Conservation (phyloP, 164 flowering plant genomes). For the Vitis amurensis region DNA sequence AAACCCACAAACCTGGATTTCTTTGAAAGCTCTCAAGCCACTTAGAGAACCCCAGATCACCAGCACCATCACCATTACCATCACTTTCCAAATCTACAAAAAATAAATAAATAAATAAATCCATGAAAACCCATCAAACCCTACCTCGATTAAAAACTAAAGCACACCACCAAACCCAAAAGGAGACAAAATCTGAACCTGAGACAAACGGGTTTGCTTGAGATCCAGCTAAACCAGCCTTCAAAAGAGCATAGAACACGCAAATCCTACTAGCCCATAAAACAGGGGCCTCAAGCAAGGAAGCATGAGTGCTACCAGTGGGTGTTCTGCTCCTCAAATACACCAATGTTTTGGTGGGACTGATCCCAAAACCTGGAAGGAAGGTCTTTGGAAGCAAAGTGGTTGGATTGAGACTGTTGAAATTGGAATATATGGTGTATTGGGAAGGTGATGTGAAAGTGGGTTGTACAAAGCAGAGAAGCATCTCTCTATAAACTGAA, state of each 20-base stretch:
- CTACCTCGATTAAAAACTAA: background rate
- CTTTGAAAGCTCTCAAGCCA: constrained; percentile 69
- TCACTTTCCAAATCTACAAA: constrained; percentile 42
- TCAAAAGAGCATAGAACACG: constrained; percentile 79
- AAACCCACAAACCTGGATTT: constrained; percentile 64
- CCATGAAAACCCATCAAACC: background rate
- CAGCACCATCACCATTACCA: constrained; percentile 20
- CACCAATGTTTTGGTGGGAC: constrained; percentile 13
- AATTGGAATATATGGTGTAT: constrained; percentile 8
- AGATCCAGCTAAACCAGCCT: constrained; percentile 91
- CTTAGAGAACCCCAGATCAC: constrained; percentile 75
- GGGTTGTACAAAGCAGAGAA: constrained; percentile 30
- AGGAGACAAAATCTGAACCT: constrained; percentile 32
- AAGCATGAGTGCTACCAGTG: constrained; percentile 31
- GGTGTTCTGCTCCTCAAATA: background rate
- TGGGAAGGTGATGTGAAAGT: constrained; percentile 22
- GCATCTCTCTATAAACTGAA: constrained; percentile 14
- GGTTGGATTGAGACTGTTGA: constrained; percentile 7
- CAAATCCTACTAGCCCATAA: constrained; percentile 88
- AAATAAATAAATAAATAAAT: constrained; percentile 6
- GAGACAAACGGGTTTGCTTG: constrained; percentile 64
- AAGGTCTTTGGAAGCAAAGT: constrained; percentile 30
- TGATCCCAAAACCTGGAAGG: constrained; percentile 26
- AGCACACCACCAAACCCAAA: background rate
- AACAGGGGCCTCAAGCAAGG: constrained; percentile 72